Evolutionary conservation across 352 stramenopile species (phyloP).

Genomic region (Phytophthora pseudosyringae): DNA sequence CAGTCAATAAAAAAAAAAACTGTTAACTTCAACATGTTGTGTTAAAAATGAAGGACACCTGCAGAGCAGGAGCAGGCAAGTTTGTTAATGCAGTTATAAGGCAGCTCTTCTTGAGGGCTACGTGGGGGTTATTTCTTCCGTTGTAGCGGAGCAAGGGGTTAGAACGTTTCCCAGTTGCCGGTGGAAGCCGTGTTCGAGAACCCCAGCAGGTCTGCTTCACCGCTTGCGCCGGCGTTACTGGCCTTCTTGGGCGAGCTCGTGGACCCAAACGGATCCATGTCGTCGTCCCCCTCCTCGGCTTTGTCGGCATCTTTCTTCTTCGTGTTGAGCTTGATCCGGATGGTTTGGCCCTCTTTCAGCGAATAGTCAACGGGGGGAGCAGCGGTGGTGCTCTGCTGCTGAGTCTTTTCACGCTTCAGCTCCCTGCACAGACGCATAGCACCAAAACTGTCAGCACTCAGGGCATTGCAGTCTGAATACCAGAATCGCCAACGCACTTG

Average conservation of each 20-base stretch:
- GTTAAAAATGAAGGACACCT: neutral
- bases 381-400: constrained; percentile 40
- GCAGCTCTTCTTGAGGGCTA: neutral
- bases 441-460: constrained; percentile 5
- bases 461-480: neutral
- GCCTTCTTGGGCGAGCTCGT: constrained; percentile 32
- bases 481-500: constrained; percentile 49
- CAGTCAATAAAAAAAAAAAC: constrained; percentile 3
- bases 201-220: constrained; percentile 44
- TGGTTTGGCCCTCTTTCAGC: constrained; percentile 93
- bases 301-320: constrained; percentile 56
- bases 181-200: constrained; percentile 40
- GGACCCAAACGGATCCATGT: constrained; percentile 29
- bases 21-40: constrained; percentile 13
- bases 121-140: neutral
- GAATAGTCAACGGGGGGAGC: constrained; percentile 86
- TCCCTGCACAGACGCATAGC: constrained; percentile 42
- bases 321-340: constrained; percentile 87
- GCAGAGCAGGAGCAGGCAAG: neutral
- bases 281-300: constrained; percentile 39
- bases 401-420: constrained; percentile 62
- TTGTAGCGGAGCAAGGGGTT: constrained; percentile 10
- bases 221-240: constrained; percentile 11
- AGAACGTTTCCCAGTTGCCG: constrained; percentile 71
- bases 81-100: constrained; percentile 11